Percentiles rank a stretch among this genome's conserved stretches.
These are phyloP conservation scores for Hyphopichia buzzinii DNA, from an alignment of 1,139 yeast genomes.

Conservation along the genomic window DNA sequence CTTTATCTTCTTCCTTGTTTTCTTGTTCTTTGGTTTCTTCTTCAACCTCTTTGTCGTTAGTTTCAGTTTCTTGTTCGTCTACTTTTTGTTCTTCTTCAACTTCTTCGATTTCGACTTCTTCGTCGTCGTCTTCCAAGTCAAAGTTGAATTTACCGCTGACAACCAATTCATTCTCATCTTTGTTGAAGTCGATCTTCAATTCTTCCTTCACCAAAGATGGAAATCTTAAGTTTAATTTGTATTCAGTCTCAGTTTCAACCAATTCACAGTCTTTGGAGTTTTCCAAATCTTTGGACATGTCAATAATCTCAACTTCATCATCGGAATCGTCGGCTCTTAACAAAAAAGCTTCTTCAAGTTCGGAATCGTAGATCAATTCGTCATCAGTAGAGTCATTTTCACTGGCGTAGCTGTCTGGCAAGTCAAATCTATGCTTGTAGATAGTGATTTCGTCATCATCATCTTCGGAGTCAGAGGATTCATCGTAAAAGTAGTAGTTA, in stretches of 20 bases:
- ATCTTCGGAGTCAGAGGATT: conserved; percentile 24
- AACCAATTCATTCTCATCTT: conserved; percentile 43
- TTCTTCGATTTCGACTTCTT: conserved; percentile 15
- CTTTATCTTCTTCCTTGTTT: conserved; percentile 9
- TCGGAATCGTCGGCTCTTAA: conserved; percentile 32
- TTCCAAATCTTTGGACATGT: conserved; percentile 43
- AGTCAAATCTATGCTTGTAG: conserved; percentile 41
- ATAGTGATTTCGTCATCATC: conserved; percentile 46
- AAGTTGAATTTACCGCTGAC: conserved; percentile 43
- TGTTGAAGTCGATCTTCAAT: conserved; percentile 41
- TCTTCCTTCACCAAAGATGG: conserved; percentile 46
- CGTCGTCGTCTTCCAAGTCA: conserved; percentile 21
- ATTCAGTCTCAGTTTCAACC: conserved; percentile 38
- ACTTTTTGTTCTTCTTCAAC: conserved; percentile 17
- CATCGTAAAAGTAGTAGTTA: conserved; percentile 17
- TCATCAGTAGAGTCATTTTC: conserved; percentile 42
- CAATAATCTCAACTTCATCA: conserved; percentile 38
- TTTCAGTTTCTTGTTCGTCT: conserved; percentile 11
- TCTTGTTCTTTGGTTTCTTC: conserved; percentile 9
- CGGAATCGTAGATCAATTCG: conserved; percentile 23
- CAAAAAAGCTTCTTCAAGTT: conserved; percentile 20
- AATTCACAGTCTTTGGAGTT: conserved; percentile 48
- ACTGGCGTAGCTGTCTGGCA: conserved; percentile 31
- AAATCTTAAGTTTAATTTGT: conserved; percentile 43
- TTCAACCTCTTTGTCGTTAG: conserved; percentile 11